Evolutionary conservation across 768 basidiomycete genomes (phyloP).

Genomic region (Rhizopogon vinicolor): DNA sequence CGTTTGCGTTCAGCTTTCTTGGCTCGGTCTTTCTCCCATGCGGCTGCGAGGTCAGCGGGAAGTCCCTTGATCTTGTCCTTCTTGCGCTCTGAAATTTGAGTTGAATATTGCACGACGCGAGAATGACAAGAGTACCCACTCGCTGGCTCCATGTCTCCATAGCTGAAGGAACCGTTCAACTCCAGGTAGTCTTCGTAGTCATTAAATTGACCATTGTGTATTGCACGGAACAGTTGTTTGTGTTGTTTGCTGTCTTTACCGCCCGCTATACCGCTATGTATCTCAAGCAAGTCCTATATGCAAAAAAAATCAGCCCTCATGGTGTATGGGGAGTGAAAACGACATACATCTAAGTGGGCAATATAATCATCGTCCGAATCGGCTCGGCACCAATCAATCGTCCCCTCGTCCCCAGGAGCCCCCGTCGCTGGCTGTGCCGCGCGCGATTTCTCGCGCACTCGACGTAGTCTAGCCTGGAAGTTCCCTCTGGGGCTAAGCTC

Average conservation of each 20-base stretch:
- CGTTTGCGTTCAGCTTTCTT: conserved; percentile 79
- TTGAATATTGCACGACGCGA: background rate
- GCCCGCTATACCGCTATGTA: conserved; percentile 45
- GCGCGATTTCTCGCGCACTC: conserved; percentile 23
- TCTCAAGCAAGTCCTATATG: conserved; percentile 61
- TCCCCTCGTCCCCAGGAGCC: conserved; percentile 25
- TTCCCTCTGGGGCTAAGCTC: conserved; percentile 26
- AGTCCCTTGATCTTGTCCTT: conserved; percentile 47
- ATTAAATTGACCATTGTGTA: conserved; percentile 52
- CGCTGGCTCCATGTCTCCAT: conserved; percentile 33
- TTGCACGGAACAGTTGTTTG: conserved; percentile 56
- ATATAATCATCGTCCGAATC: conserved; percentile 58
- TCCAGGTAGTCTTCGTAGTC: conserved; percentile 25
- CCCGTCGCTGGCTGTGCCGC: conserved; percentile 1
- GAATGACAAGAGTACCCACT: conserved; percentile 36
- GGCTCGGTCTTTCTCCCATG: conserved; percentile 78
- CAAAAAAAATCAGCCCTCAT: conserved; percentile 19
- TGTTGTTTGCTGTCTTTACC: conserved; percentile 42
- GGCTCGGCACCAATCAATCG: conserved; percentile 32
- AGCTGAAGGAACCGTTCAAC: conserved; percentile 14
- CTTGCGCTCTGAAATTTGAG: conserved; percentile 26
- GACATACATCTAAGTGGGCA: conserved; percentile 47
- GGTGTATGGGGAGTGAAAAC: background rate
- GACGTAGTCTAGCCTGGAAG: conserved; percentile 33
- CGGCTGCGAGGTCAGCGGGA: conserved; percentile 53